Conservation (phyloP, 139 green algal species). For the Marvania coccoides region DNA sequence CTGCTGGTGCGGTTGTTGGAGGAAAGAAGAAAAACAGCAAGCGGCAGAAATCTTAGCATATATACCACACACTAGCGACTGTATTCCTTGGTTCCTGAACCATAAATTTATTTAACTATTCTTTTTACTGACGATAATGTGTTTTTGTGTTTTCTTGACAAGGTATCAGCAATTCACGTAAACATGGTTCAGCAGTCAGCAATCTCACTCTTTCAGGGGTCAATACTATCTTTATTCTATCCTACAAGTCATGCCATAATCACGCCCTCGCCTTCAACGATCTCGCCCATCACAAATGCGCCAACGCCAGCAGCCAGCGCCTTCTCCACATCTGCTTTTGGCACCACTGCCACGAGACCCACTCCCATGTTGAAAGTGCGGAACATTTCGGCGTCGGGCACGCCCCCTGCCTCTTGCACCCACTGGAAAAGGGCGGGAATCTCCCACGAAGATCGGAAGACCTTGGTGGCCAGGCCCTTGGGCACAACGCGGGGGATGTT, state of each 20-base stretch:
- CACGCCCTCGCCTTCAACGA: conserved; percentile 34
- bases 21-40: too few species aligned
- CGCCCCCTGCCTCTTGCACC: conserved; percentile 69
- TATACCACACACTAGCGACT: too few species aligned
- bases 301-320: conserved; percentile 15
- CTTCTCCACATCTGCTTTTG: conserved; percentile 33
- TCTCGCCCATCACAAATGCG: conserved; percentile 32
- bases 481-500: conserved; percentile 95
- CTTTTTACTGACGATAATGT: too few species aligned
- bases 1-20: too few species aligned
- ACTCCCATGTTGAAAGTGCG: conserved; percentile 98
- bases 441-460: conserved; percentile 63
- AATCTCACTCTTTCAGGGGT: too few species aligned
- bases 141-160: too few species aligned
- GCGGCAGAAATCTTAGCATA: too few species aligned
- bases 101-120: too few species aligned
- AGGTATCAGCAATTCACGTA: too few species aligned
- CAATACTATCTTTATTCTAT: too few species aligned
- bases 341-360: conserved; percentile 84
- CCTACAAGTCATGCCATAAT: conserved; percentile 24
- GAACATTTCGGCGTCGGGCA: conserved; percentile 86
- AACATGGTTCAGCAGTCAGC: too few species aligned
- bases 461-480: conserved; percentile 59
- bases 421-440: conserved; percentile 64
- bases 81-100: too few species aligned